A percentile compares a stretch with the other conserved stretches of the same genome.
phyloP scores from a whole-genome alignment of 805 yeast genomes.

The Jamesozyma spencerorum region DNA sequence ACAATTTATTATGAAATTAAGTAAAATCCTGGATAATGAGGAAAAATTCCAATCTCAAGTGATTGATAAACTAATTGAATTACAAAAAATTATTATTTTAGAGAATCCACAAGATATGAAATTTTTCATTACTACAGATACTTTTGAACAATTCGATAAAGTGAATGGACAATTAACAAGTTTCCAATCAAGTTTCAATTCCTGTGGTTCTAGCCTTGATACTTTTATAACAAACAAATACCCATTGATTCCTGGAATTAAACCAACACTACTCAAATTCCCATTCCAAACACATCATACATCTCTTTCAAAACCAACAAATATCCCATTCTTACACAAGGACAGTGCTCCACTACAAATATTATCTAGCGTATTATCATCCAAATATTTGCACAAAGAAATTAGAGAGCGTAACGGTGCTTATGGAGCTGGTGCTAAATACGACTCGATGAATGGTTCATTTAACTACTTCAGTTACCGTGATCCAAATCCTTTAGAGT shows the following conservation, averaged over 20 bases:
- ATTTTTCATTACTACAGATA: conserved; percentile 52
- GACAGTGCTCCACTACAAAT: conserved; percentile 86
- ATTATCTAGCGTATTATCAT: conserved; percentile 69
- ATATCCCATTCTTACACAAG: conserved; percentile 53
- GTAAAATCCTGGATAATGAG: conserved; percentile 41
- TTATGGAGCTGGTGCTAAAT: conserved; percentile 90
- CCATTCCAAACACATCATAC: conserved; percentile 88
- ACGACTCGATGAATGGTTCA: conserved; percentile 70
- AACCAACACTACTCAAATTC: conserved; percentile 47
- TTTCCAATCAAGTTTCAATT: conserved; percentile 12
- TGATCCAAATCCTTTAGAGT: conserved; percentile 77
- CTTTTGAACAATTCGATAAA: conserved; percentile 25
- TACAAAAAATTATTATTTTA: conserved; percentile 38
- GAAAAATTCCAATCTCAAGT: conserved; percentile 43
- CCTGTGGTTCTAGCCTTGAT: too few relatives aligned
- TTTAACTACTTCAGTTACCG: conserved; percentile 83
- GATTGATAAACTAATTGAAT: conserved; percentile 52
- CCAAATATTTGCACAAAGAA: conserved; percentile 77
- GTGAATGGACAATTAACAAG: conserved; percentile 21
- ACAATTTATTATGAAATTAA: conserved; percentile 53
- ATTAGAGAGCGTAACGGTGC: conserved; percentile 96
- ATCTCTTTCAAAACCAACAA: conserved; percentile 50
- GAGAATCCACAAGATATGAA: conserved; percentile 27
- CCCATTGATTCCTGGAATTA: conserved; percentile 4
- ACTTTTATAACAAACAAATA: conserved; percentile 3